Evolutionary conservation across 2,329 filamentous ascomycete genomes (phyloP).

Genomic region (Colletotrichum liriopes): DNA sequence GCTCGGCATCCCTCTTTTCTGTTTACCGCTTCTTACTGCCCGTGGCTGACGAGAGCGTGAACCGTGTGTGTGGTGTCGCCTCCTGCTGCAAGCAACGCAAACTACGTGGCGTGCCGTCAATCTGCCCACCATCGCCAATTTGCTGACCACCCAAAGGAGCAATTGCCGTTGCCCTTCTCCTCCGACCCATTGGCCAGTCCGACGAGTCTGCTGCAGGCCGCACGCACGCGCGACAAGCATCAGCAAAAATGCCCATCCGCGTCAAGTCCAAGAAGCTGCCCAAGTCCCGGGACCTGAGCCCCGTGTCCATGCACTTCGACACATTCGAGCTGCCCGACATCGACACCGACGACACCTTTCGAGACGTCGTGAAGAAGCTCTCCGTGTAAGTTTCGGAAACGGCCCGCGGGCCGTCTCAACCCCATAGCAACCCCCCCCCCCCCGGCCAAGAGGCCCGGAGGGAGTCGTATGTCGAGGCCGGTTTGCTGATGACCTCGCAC

Average conservation of each 20-base stretch:
- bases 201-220: background rate
- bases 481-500: conserved; percentile 38
- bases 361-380: conserved; percentile 77
- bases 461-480: background rate
- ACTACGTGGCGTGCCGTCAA: background rate
- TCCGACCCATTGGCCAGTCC: conserved; percentile 25
- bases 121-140: background rate
- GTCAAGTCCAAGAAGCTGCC: conserved; percentile 54
- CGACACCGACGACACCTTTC: conserved; percentile 71
- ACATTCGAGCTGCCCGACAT: conserved; percentile 69
- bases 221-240: background rate
- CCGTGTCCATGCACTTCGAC: conserved; percentile 53
- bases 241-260: conserved; percentile 54
- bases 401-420: conserved; percentile 5
- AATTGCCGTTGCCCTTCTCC: conserved; percentile 10
- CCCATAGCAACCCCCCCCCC: background rate
- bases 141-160: conserved; percentile 19
- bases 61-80: background rate
- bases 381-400: conserved; percentile 65
- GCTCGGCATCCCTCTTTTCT: conserved; percentile 29
- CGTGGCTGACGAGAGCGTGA: background rate
- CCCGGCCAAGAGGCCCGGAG: background rate
- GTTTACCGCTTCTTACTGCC: conserved; percentile 22
- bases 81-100: conserved; percentile 14
- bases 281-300: conserved; percentile 52